Base-by-base conservation (phyloP, 108 stramenopile genomes). In the Skeletonema menzelii region DNA sequence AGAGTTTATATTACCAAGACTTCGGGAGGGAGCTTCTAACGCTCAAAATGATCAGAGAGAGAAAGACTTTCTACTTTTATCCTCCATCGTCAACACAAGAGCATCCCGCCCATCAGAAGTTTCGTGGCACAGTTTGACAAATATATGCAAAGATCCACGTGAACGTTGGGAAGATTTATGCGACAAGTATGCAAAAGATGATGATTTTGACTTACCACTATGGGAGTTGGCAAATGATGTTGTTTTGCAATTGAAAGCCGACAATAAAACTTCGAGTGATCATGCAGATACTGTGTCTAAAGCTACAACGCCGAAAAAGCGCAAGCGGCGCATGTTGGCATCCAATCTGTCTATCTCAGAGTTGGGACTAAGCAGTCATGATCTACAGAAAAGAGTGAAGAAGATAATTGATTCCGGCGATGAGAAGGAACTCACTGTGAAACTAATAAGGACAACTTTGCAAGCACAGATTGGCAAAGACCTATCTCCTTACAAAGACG, bases 81-180 rank as follows among this genome's bases (percentile, higher is more conserved):
- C 63, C 24, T 69, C 37, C 14, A 58, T 76, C 27, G 69, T 69
- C 26, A 44, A 69, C 19, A 57, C 68, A 26, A 56, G 59, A 56
- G 76, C 68, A 28, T 63, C 49, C 27, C 76, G 76, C n/a, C 76
- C 62, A 53, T 64, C 76, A 42, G 59, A 69, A 22, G 44, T 69
- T 20, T 57, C 68, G 5, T 76, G 67, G 67, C 62, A 71, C 47
- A 32, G 47, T 40, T n/a, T 71, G 15, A 66, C 35, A 27, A 65
- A 22, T n/a, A 47, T 22, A 8, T 22, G 65, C 24, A 56, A 66
- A 13, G 38, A 64, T 15, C 62, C 61, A 38, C 69, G 31, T 31
- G 69, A 76, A n/a, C 67, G 86, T 40, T 89, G 80, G 77, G 65
- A 82, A 26, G 68, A 69, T 15, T 59, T 89, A 31, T 40, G 86